These are phyloP conservation scores for Trichoderma gracile DNA, from an alignment of 2,329 filamentous ascomycete genomes.

Conservation along the genomic window DNA sequence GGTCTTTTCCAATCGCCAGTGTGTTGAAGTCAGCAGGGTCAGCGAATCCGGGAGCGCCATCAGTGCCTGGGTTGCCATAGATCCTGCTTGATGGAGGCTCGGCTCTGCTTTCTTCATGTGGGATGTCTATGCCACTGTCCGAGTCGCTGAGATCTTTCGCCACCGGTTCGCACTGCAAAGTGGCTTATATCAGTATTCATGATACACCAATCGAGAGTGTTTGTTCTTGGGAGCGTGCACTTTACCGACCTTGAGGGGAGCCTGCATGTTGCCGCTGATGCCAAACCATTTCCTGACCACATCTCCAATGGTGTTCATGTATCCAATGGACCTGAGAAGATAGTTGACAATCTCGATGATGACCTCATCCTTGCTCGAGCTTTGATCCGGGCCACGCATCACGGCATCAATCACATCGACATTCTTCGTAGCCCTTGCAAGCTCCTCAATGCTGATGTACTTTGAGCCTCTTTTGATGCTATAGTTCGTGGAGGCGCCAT, in stretches of 20 bases:
- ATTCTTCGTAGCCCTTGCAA: neutral
- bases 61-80: neutral
- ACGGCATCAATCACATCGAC: constrained; percentile 1
- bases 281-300: neutral
- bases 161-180: neutral
- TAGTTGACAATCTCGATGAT: neutral
- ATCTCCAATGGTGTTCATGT: neutral
- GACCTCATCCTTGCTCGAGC: neutral
- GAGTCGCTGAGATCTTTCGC: neutral
- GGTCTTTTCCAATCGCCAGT: neutral
- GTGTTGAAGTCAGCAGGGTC: neutral
- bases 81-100: neutral
- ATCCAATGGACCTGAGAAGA: constrained; percentile 5
- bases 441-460: neutral
- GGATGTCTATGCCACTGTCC: neutral
- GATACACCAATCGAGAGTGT: neutral
- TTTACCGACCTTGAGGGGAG: neutral
- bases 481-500: neutral
- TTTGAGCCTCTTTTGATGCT: neutral
- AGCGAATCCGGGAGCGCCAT: neutral
- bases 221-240: too few species aligned
- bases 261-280: neutral
- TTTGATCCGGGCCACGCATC: neutral
- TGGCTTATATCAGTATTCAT: neutral
- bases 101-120: neutral